Evolutionary conservation across 768 basidiomycete genomes (phyloP), one percentile per base, ranked within the genome.

Genomic region (Butyriboletus loyo): DNA sequence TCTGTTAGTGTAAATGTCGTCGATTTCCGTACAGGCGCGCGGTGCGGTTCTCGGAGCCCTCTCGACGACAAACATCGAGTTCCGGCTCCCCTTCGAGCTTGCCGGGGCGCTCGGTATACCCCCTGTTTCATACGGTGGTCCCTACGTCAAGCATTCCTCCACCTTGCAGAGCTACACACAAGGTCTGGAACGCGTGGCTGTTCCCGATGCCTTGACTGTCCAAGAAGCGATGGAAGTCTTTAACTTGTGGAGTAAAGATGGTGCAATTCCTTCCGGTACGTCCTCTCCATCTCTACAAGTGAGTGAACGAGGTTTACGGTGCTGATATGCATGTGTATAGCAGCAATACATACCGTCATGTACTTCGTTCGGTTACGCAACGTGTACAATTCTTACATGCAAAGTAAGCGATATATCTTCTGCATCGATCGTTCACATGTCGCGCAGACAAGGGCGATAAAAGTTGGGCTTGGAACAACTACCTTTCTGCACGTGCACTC

Each of bases 401-500:
- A 82, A 41, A 93, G 92, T 93, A 66, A 52, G 85, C 17, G 7
- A 10, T 44, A 19, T 13, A 27, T 35, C 34, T n/a, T n/a, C n/a
- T n/a, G n/a, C n/a, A n/a, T n/a, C n/a, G n/a, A n/a, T n/a, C n/a
- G n/a, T n/a, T n/a, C n/a, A n/a, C n/a, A n/a, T n/a, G n/a, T n/a
- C n/a, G n/a, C n/a, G n/a, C n/a, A n/a, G n/a, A n/a, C n/a, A 77
- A 77, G 54, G 68, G 81, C 46, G 90, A 95, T 64, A 86, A 81
- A 60, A 85, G 87, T 56, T 99, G 96, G 97, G 77, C 91, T 21
- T 95, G 92, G 89, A 79, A 78, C 37, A 87, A 98, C 70, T 98
- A 89, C 65, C 78, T 98, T 42, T 91, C 91, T 3, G 77, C 74
- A 8, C 85, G 92, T 52, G 85, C 92, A 1, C 82, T 98, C 10